Conservation (phyloP, 2,329 filamentous ascomycete species). For the Nigrograna mackinnonii region DNA sequence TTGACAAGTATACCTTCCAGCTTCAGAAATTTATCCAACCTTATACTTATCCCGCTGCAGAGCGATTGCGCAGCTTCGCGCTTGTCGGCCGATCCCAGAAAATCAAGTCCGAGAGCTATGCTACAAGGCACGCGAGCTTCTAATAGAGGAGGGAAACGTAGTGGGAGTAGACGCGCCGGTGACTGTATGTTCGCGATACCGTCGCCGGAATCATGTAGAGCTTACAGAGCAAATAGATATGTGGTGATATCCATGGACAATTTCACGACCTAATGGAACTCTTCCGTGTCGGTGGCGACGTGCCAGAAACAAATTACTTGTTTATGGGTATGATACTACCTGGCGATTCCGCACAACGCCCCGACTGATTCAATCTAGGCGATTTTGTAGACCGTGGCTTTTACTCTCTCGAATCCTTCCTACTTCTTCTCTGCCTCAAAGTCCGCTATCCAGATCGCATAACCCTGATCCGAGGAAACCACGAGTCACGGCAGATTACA, state of each 20-base stretch:
- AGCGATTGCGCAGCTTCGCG: constrained; percentile 92
- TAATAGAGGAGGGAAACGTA: constrained; percentile 98
- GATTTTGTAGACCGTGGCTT: constrained; percentile 98
- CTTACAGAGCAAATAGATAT: constrained; percentile 4
- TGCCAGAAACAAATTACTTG: constrained; percentile 93
- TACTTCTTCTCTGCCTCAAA: constrained; percentile 93
- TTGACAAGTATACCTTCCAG: constrained; percentile 72
- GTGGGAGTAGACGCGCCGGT: constrained; percentile 94
- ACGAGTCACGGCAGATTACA: constrained; percentile 95
- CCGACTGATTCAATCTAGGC: constrained; percentile 54
- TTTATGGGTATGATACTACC: constrained; percentile 74
- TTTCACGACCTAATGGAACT: constrained; percentile 98
- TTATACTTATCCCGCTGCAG: constrained; percentile 57
- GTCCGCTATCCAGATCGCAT: constrained; percentile 97
- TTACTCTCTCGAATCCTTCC: constrained; percentile 96
- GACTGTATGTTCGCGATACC: constrained; percentile 62
- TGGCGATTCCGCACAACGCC: background rate
- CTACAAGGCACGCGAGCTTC: constrained; percentile 92
- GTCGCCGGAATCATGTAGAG: background rate
- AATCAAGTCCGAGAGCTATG: constrained; percentile 93
- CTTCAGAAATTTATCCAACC: too few species aligned
- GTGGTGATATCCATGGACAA: constrained; percentile 91
- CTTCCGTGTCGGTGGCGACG: constrained; percentile 89
- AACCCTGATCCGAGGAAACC: constrained; percentile 92
- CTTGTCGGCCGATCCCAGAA: constrained; percentile 95